These are phyloP conservation scores for Brassica hybrid DNA, from an alignment of 441 rosid species.

Conservation along the genomic window DNA sequence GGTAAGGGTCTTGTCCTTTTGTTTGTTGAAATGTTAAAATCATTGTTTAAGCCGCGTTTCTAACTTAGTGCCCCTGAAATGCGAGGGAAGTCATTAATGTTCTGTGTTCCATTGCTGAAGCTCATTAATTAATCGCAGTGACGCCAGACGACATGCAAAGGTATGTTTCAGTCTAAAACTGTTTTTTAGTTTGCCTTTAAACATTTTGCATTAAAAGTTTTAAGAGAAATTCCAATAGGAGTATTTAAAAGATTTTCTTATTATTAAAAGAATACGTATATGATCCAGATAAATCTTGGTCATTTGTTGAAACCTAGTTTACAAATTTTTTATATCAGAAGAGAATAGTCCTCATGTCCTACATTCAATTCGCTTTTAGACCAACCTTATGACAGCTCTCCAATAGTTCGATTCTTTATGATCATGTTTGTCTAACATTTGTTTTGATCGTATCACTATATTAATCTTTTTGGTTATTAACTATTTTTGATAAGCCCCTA, in stretches of 20 bases:
- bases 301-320: neutral
- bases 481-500: neutral
- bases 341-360: neutral
- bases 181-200: neutral
- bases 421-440: neutral
- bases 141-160: neutral
- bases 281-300: neutral
- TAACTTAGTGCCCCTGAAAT: neutral
- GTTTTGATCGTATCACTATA: neutral
- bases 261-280: neutral
- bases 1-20: neutral
- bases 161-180: neutral
- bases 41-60: neutral
- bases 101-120: neutral
- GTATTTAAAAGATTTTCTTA: neutral
- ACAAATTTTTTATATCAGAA: neutral
- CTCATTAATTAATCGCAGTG: neutral
- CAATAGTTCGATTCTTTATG: neutral
- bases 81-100: conserved; percentile 6
- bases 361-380: neutral
- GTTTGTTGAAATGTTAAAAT: neutral
- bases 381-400: neutral
- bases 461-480: neutral
- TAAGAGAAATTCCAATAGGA: neutral
- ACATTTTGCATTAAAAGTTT: neutral